Percentiles rank a stretch among this genome's conserved stretches.
phyloP scores from a whole-genome alignment of 768 basidiomycete species.

The Phlebiopsis gigantea region DNA sequence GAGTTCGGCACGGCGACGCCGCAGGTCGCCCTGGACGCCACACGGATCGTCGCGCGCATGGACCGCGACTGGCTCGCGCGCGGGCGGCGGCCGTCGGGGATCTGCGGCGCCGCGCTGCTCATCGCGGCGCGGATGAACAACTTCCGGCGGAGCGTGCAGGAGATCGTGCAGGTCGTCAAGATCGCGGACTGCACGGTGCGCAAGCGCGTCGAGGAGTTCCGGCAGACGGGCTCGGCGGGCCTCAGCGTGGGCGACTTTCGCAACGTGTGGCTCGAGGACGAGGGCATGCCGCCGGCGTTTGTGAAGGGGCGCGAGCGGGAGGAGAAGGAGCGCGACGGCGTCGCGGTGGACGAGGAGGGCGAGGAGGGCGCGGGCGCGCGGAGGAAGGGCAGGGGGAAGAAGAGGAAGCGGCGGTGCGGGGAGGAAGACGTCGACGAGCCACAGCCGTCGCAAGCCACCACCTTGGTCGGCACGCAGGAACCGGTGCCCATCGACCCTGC shows the following conservation, averaged over 20 bases:
- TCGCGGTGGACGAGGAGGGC: conserved; percentile 23
- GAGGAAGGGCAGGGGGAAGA: conserved; percentile 32
- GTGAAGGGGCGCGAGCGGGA: conserved; percentile 72
- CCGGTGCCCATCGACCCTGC: conserved; percentile 47
- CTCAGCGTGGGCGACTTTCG: conserved; percentile 88
- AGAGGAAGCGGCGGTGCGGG: conserved; percentile 35
- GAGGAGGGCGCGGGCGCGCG: conserved; percentile 28
- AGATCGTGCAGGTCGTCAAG: conserved; percentile 98
- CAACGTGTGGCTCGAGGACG: conserved; percentile 86
- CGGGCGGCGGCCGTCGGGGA: conserved; percentile 92
- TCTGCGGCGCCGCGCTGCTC: conserved; percentile 93
- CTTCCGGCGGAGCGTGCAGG: conserved; percentile 86
- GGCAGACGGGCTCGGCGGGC: conserved; percentile 77
- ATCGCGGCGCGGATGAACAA: conserved; percentile 99
- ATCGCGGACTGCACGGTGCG: conserved; percentile 94
- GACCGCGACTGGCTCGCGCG: conserved; percentile 97
- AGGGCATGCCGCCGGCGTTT: conserved; percentile 89
- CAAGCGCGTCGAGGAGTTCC: conserved; percentile 94
- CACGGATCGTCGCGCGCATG: conserved; percentile 89
- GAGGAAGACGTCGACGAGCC: conserved; percentile 21
- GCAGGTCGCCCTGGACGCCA: conserved; percentile 88
- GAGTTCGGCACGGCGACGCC: conserved; percentile 96
- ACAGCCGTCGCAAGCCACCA: conserved; percentile 20
- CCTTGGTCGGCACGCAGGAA: conserved; percentile 15
- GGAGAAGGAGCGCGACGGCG: conserved; percentile 41